Percentiles rank a stretch among this genome's conserved stretches.
Conservation (phyloP, 1,139 yeast species). For the Diutina mesorugosa region DNA sequence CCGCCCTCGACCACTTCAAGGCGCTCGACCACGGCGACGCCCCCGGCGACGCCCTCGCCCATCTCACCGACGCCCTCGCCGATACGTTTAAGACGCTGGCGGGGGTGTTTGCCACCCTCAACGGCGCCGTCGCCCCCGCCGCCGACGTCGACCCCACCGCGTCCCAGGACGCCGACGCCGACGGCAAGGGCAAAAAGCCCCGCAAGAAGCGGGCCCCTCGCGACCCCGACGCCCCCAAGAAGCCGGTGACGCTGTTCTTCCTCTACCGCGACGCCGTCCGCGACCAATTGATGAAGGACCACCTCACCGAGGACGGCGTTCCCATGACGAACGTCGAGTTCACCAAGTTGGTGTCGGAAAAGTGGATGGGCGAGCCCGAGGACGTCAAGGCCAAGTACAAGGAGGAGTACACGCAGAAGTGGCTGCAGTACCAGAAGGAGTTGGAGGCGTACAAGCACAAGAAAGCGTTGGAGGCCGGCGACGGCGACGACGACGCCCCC, state of each 20-base stretch:
- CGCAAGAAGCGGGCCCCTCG: background rate
- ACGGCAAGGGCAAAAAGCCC: background rate
- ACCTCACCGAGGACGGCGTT: background rate
- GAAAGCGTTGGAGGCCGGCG: background rate
- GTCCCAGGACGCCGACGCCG: background rate
- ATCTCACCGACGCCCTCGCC: background rate
- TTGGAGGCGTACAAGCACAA: background rate
- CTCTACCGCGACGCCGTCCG: background rate
- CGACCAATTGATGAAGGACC: background rate
- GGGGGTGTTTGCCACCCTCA: background rate
- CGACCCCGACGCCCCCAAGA: conserved; percentile 1
- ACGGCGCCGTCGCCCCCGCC: background rate
- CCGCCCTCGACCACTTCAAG: background rate
- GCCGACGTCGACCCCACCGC: background rate
- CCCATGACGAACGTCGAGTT: background rate
- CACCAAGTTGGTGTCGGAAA: background rate
- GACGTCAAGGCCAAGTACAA: background rate
- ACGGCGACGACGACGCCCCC: background rate
- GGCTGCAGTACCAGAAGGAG: background rate
- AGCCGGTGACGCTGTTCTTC: conserved; percentile 1
- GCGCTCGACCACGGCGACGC: background rate
- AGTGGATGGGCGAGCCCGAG: background rate
- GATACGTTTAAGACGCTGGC: background rate
- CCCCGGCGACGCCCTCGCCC: background rate
- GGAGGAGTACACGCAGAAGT: background rate